Evolutionary conservation across 1,139 yeast genomes (phyloP), one percentile per base, ranked within the genome.

Genomic region (Yarrowia galli): DNA sequence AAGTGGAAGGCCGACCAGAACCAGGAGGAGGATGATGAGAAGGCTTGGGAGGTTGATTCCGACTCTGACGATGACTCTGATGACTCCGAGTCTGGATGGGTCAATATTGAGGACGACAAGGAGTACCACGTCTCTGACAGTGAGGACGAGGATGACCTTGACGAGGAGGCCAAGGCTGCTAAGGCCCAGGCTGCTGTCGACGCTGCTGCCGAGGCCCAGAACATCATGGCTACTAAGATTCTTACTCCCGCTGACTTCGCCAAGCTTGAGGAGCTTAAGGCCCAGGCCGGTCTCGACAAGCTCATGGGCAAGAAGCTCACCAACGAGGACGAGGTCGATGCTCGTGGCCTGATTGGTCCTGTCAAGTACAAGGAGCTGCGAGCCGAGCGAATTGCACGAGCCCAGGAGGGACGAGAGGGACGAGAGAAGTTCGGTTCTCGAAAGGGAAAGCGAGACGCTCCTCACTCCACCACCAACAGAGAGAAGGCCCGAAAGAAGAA

Each of bases 401-500:
- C 92, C 67, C 85, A 83, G 78, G 98, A 92, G 79, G 98, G 98
- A 69, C 88, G 92, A 77, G 97, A 92, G 75, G 99, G 88, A 70
- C 86, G 98, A 77, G 97, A 90, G 69, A 65, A 65, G 68, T 93
- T 88, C 75, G 97, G 98, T 40, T 89, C 97, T 20, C 87, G 88
- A 77, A 89, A 87, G 81, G 97, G 97, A 74, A 86, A 92, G 79
- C 74, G 74, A 51, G 77, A 75, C 18, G 95, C 89, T 58, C 82
- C 81, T 70, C 97, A 89, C 76, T 91, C 97, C 54, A 93, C 98
- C 22, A 96, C 99, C 18, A 95, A 95, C 79, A 88, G 87, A 79
- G 98, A 96, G 79, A 95, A 95, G 86, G 96, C 93, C 23, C 86
- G 98, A 78, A 92, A 92, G 92, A 95, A 95, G 97, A 96, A 95